phyloP scores from a whole-genome alignment of 495 filamentous ascomycete species.

The Pseudevernia furfuracea region DNA sequence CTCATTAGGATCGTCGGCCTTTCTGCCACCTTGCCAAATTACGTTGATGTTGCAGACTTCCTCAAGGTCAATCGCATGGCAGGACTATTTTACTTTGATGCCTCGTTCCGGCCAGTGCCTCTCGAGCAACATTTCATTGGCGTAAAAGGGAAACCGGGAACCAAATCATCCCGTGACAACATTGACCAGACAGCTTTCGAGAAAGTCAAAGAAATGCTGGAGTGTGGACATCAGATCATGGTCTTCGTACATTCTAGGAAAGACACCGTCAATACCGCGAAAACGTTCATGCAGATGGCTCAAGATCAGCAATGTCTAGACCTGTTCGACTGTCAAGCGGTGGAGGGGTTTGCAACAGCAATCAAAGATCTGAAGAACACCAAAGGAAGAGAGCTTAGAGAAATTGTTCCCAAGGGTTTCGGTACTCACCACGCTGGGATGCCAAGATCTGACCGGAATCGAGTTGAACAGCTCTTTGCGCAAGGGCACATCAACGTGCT shows the following conservation, averaged over 20 bases:
- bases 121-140: constrained; percentile 97
- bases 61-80: constrained; percentile 89
- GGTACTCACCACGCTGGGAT: constrained; percentile 96
- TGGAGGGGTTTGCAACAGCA: constrained; percentile 62
- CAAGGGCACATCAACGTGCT: constrained; percentile 89
- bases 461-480: constrained; percentile 83
- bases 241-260: constrained; percentile 97
- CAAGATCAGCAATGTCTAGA: constrained; percentile 66
- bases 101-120: constrained; percentile 89
- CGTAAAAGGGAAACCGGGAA: constrained; percentile 81
- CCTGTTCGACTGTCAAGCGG: constrained; percentile 64
- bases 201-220: constrained; percentile 91
- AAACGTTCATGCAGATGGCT: constrained; percentile 78
- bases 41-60: constrained; percentile 92
- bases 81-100: constrained; percentile 94
- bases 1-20: constrained; percentile 93
- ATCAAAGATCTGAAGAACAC: constrained; percentile 74
- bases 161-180: constrained; percentile 74
- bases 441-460: constrained; percentile 83
- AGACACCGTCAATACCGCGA: constrained; percentile 84
- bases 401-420: constrained; percentile 80
- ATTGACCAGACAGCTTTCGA: constrained; percentile 79
- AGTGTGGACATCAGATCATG: constrained; percentile 88
- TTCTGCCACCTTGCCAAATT: constrained; percentile 93
- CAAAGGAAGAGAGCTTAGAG: constrained; percentile 75